A percentile compares a stretch with the other conserved stretches of the same genome.
These are phyloP conservation scores for Bruguiera sexangula DNA, from an alignment of 345 rosid genomes.

Conservation along the genomic window DNA sequence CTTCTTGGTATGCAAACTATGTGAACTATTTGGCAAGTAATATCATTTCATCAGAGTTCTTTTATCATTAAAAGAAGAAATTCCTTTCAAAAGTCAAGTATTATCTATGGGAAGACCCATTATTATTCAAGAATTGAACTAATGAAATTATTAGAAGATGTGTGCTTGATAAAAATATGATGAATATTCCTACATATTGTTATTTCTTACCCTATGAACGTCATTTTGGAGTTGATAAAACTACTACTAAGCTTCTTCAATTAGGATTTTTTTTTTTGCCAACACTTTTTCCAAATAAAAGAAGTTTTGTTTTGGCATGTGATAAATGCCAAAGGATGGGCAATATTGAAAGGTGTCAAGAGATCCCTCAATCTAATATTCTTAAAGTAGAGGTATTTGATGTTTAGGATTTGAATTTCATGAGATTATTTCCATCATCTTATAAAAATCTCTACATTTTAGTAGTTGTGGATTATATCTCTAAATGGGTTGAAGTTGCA, in stretches of 20 bases:
- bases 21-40: too few species aligned
- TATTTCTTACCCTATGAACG: neutral
- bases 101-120: too few species aligned
- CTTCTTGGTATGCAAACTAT: too few species aligned
- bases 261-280: neutral
- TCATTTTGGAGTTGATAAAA: neutral
- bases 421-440: neutral
- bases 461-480: neutral
- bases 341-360: neutral
- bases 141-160: too few species aligned
- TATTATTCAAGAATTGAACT: too few species aligned
- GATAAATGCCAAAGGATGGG: constrained; percentile 3
- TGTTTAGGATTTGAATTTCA: neutral
- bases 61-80: too few species aligned
- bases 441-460: neutral
- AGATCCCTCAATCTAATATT: neutral
- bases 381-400: constrained; percentile 6
- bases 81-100: too few species aligned
- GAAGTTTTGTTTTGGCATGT: neutral
- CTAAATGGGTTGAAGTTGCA: too few species aligned
- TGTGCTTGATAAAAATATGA: neutral
- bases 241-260: neutral
- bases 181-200: neutral
- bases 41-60: too few species aligned
- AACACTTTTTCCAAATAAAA: neutral